phyloP scores from a whole-genome alignment of 176 grass and related monocot species.

The Hordeum vulgare region MorexV3_pseudomolecules_assembly NC_058524.1:441108900-441109399 shows the following conservation, averaged over 20 bases:
- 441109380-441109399: too few species aligned
- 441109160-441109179: not conserved
- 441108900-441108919: constrained; percentile 91
- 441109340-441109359: too few species aligned
- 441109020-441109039: not conserved
- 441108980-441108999: constrained; percentile 69
- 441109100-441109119: not conserved
- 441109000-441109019: constrained; percentile 60
- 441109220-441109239: not conserved
- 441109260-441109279: not conserved
- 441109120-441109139: not conserved
- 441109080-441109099: not conserved
- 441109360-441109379: too few species aligned
- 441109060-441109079: not conserved
- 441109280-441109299: not conserved
- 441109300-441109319: not conserved
- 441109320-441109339: too few species aligned
- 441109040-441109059: constrained; percentile 30
- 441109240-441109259: not conserved
- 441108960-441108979: constrained; percentile 68
- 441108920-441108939: constrained; percentile 49
- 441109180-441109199: not conserved
- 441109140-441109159: not conserved
- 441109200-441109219: not conserved
- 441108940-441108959: constrained; percentile 38